phyloP scores from a whole-genome alignment of 2,329 filamentous ascomycete genomes.

The Aaosphaeria pasadenensis region DNA sequence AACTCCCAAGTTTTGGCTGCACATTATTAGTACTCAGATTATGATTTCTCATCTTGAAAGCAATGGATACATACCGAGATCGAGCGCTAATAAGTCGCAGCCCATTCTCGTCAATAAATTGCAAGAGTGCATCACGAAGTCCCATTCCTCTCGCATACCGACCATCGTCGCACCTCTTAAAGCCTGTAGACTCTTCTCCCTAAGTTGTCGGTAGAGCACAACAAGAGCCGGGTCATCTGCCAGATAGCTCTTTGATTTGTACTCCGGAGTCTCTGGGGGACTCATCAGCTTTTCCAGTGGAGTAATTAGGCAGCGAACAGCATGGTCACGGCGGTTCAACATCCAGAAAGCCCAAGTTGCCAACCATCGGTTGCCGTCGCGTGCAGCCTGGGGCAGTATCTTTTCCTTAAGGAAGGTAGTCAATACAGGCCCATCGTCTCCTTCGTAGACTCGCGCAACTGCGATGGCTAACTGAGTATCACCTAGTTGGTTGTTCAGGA shows the following conservation, averaged over 20 bases:
- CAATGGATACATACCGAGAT: constrained; percentile 60
- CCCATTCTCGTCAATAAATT: constrained; percentile 87
- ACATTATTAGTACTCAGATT: neutral
- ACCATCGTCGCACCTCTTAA: constrained; percentile 82
- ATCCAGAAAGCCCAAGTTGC: constrained; percentile 97
- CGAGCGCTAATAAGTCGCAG: constrained; percentile 83
- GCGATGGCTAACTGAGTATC: constrained; percentile 89
- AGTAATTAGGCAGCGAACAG: constrained; percentile 78
- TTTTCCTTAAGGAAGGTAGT: constrained; percentile 73
- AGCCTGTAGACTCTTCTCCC: constrained; percentile 77
- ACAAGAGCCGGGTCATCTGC: constrained; percentile 89
- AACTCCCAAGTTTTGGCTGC: constrained; percentile 80
- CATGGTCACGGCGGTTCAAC: constrained; percentile 75
- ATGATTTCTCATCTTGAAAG: neutral
- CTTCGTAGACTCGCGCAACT: constrained; percentile 83
- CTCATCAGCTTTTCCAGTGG: constrained; percentile 74
- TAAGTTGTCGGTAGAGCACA: constrained; percentile 80
- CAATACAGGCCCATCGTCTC: constrained; percentile 74
- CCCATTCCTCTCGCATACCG: constrained; percentile 76
- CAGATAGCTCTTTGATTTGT: constrained; percentile 75
- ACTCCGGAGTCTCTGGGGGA: constrained; percentile 64
- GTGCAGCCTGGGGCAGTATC: constrained; percentile 72
- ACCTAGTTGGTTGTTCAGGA: constrained; percentile 81
- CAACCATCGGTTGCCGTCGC: constrained; percentile 87
- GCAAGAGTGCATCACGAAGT: constrained; percentile 84